These are phyloP conservation scores for Huntiella decipiens DNA, from an alignment of 2,329 filamentous ascomycete genomes.

Conservation along the genomic window DNA sequence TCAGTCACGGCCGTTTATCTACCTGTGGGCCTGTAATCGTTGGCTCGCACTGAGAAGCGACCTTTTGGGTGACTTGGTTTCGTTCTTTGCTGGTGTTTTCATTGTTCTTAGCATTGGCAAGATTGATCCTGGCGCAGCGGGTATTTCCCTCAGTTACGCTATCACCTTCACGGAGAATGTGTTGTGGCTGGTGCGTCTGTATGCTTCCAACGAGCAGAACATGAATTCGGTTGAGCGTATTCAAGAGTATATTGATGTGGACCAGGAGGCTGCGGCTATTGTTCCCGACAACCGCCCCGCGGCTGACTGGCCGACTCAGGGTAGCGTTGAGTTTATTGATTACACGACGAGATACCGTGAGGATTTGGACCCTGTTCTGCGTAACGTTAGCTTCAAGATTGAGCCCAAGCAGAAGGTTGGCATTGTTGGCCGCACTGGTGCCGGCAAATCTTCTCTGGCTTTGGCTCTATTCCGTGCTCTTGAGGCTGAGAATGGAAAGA, in stretches of 20 bases:
- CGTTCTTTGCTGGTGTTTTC: slow-evolving; percentile 86
- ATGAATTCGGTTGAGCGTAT: slow-evolving; percentile 98
- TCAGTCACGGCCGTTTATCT: slow-evolving; percentile 85
- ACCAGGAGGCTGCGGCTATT: slow-evolving; percentile 70
- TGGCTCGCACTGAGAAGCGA: slow-evolving; percentile 93
- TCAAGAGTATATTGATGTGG: slow-evolving; percentile 91
- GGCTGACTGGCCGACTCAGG: slow-evolving; percentile 66
- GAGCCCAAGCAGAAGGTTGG: slow-evolving; percentile 78
- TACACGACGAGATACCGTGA: slow-evolving; percentile 80
- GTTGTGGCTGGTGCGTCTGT: slow-evolving; percentile 85
- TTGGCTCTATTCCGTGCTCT: slow-evolving; percentile 84
- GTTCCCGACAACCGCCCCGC: slow-evolving; percentile 63
- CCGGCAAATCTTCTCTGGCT: slow-evolving; percentile 88
- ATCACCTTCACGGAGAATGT: slow-evolving; percentile 96
- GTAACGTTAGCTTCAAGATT: slow-evolving; percentile 71
- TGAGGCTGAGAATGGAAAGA: slow-evolving; percentile 77
- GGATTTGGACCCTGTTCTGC: slow-evolving; percentile 74
- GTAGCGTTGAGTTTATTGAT: slow-evolving; percentile 68
- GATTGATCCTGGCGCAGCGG: slow-evolving; percentile 79
- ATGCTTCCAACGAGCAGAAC: slow-evolving; percentile 91
- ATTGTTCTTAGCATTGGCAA: slow-evolving; percentile 66
- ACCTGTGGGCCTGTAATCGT: slow-evolving; percentile 87
- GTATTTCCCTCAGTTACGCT: slow-evolving; percentile 85
- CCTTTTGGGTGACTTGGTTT: slow-evolving; percentile 71
- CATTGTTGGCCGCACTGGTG: slow-evolving; percentile 86